phyloP scores from a whole-genome alignment of 495 filamentous ascomycete genomes.

The Aspergillus ostianus region DNA sequence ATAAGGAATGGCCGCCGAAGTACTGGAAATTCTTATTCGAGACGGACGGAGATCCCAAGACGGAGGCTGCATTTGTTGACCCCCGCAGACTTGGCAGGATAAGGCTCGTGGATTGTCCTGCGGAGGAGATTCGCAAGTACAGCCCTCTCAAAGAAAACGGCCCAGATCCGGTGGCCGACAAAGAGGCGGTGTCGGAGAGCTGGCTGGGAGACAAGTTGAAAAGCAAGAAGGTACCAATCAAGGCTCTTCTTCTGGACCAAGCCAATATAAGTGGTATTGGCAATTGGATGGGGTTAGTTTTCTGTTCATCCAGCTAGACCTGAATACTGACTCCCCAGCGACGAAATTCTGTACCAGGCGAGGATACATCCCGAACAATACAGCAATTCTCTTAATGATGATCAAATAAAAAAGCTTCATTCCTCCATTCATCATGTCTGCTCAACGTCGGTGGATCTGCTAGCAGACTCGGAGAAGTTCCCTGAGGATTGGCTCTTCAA shows the following conservation, averaged over 20 bases:
- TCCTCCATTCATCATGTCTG: slow-evolving; percentile 76
- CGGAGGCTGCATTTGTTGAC: slow-evolving; percentile 84
- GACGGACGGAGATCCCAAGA: slow-evolving; percentile 56
- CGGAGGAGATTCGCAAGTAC: slow-evolving; percentile 68
- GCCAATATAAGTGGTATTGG: slow-evolving; percentile 89
- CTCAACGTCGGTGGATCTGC: slow-evolving; percentile 68
- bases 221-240: slow-evolving; percentile 77
- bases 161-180: slow-evolving; percentile 87
- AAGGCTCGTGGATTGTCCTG: slow-evolving; percentile 77
- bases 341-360: slow-evolving; percentile 87
- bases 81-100: slow-evolving; percentile 71
- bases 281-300: slow-evolving; percentile 85
- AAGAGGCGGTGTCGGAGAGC: slow-evolving; percentile 65
- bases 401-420: slow-evolving; percentile 70
- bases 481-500: slow-evolving; percentile 91
- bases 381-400: slow-evolving; percentile 73
- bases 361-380: slow-evolving; percentile 90
- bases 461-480: slow-evolving; percentile 80
- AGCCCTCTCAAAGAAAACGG: slow-evolving; percentile 86
- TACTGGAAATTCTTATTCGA: slow-evolving; percentile 83
- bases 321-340: slow-evolving; percentile 42
- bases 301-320: too few relatives aligned
- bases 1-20: slow-evolving; percentile 80
- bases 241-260: slow-evolving; percentile 84
- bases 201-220: slow-evolving; percentile 69